Conservation (phyloP, 2,329 filamentous ascomycete species). For the Blastomyces gilchristii region DNA sequence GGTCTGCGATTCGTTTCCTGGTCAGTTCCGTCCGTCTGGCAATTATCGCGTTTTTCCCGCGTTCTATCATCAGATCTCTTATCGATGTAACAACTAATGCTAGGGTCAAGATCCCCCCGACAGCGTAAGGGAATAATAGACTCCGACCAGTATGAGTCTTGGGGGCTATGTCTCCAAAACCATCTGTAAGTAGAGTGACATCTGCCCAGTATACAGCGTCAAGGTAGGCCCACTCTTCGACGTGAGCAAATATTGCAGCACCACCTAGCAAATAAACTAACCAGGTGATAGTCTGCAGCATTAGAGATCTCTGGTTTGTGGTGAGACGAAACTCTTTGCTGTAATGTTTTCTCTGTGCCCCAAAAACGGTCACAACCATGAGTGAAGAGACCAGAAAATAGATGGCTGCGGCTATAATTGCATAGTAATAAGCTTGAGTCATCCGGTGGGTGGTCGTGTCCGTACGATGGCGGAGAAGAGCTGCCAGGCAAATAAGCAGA, state of each 20-base stretch:
- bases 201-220: slow-evolving; percentile 30
- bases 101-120: slow-evolving; percentile 28
- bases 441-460: slow-evolving; percentile 37
- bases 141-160: slow-evolving; percentile 26
- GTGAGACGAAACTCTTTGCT: slow-evolving; percentile 48
- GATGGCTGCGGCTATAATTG: slow-evolving; percentile 46
- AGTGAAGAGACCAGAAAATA: slow-evolving; percentile 48
- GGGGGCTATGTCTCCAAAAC: slow-evolving; percentile 26
- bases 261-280: slow-evolving; percentile 33
- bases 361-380: slow-evolving; percentile 47
- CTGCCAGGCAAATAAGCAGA: slow-evolving; percentile 45
- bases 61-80: slow-evolving; percentile 29
- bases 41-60: slow-evolving; percentile 29
- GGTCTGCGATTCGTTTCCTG: slow-evolving; percentile 23
- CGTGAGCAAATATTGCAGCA: slow-evolving; percentile 28
- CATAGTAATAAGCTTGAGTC: slow-evolving; percentile 51
- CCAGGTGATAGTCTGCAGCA: slow-evolving; percentile 37
- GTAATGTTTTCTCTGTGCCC: slow-evolving; percentile 46
- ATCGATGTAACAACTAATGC: slow-evolving; percentile 29
- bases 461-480: slow-evolving; percentile 35
- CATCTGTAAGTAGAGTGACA: slow-evolving; percentile 29
- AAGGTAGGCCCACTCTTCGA: slow-evolving; percentile 29
- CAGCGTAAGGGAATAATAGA: slow-evolving; percentile 27
- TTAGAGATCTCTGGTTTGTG: slow-evolving; percentile 44
- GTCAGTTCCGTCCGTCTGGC: slow-evolving; percentile 28